Percentiles rank a stretch among this genome's conserved stretches.
Conservation (phyloP, 192 early-diverging fungal genomes). For the Cladochytrium replicatum region DNA sequence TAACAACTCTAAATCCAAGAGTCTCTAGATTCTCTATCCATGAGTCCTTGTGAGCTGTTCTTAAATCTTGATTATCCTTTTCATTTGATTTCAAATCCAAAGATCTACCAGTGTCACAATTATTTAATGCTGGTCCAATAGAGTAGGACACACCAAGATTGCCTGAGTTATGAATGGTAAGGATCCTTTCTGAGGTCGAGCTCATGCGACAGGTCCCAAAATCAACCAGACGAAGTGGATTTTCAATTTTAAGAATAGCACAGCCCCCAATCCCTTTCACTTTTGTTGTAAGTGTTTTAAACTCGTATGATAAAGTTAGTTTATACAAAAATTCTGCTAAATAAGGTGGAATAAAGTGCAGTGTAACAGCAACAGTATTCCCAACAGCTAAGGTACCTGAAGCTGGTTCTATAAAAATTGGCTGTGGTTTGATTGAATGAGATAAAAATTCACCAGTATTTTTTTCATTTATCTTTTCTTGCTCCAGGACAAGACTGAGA, state of each 20-base stretch:
- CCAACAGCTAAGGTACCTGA: conserved; percentile 31
- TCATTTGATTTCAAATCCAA: neutral
- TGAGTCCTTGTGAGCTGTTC: neutral
- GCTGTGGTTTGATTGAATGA: conserved; percentile 4
- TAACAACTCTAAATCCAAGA: conserved; percentile 28
- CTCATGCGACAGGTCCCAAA: conserved; percentile 48
- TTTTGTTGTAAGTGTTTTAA: conserved; percentile 21
- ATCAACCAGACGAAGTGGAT: conserved; percentile 36
- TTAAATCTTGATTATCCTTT: conserved; percentile 2
- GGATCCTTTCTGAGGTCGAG: conserved; percentile 31
- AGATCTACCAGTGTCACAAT: neutral
- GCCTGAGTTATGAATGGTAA: conserved; percentile 39
- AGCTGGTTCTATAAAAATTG: conserved; percentile 25
- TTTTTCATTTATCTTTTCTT: conserved; percentile 2
- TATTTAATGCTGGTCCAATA: conserved; percentile 36
- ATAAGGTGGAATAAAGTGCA: conserved; percentile 36
- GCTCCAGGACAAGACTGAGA: neutral
- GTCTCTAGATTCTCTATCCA: conserved; percentile 26
- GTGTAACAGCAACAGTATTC: conserved; percentile 21
- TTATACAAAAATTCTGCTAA: conserved; percentile 38
- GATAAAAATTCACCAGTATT: conserved; percentile 4
- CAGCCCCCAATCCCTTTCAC: conserved; percentile 40
- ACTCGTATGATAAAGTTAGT: conserved; percentile 39
- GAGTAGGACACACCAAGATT: conserved; percentile 45
- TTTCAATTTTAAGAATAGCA: conserved; percentile 30